Evolutionary conservation across 768 basidiomycete genomes (phyloP).

Genomic region (Termitomyces sp.): DNA sequence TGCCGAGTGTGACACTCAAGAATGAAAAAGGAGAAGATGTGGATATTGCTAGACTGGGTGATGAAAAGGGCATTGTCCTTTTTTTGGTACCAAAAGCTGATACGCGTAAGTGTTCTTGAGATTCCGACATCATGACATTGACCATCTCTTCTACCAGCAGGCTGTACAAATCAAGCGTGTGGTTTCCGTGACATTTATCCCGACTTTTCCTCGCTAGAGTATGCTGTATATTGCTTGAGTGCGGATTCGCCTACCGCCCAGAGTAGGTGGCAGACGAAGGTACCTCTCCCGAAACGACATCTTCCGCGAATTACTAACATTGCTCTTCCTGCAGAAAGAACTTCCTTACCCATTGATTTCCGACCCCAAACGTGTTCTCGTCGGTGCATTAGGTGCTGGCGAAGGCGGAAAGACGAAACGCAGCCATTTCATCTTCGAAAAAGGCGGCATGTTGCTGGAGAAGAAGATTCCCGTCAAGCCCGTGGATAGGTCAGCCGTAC

Average conservation of each 20-base stretch:
- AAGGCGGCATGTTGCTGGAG: constrained; percentile 85
- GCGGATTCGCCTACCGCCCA: constrained; percentile 73
- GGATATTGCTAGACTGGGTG: constrained; percentile 55
- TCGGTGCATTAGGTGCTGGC: constrained; percentile 77
- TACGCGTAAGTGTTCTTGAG: constrained; percentile 49
- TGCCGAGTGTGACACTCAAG: constrained; percentile 73
- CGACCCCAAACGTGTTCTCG: constrained; percentile 78
- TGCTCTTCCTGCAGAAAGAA: constrained; percentile 48
- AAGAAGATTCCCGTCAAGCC: constrained; percentile 86
- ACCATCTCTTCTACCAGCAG: constrained; percentile 40
- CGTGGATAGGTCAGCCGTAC: constrained; percentile 59
- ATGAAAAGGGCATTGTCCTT: constrained; percentile 72
- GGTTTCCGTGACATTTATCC: constrained; percentile 82
- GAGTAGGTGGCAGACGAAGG: constrained; percentile 78
- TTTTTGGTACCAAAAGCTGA: constrained; percentile 85
- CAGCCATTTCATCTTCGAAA: constrained; percentile 91
- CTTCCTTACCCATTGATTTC: constrained; percentile 85
- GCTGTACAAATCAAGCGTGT: constrained; percentile 92
- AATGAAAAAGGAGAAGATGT: constrained; percentile 83
- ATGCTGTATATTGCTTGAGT: constrained; percentile 80
- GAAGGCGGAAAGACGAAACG: constrained; percentile 81
- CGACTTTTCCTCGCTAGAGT: constrained; percentile 65
- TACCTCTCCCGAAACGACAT: background rate
- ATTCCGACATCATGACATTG: background rate
- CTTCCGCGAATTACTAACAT: background rate